Evolutionary conservation across 768 basidiomycete species (phyloP), one percentile per base, ranked within the genome.

Genomic region (Boletus rubropictus): DNA sequence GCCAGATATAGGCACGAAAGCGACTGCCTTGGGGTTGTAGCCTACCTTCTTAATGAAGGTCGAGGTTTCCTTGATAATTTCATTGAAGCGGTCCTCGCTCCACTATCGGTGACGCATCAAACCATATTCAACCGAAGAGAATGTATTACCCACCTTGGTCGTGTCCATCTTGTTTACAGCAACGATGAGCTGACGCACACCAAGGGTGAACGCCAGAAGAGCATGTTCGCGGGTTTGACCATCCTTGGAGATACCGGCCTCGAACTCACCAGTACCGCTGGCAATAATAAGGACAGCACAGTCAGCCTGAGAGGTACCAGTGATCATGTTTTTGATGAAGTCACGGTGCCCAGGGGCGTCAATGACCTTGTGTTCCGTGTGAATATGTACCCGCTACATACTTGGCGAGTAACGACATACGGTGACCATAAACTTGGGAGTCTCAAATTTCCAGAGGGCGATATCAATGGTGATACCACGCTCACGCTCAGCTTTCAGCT

Each of bases 321-420:
- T 99, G 72, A 99, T 99, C 94, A 94, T 96, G 90, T 96, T 99
- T 79, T 99, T 99, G 83, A 99, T 99, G 77, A 99, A 99, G 69
- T 99, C 96, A 84, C 96, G 93, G 73, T 96, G 94, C 68, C 95
- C 95, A 39, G 96, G 96, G 70, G 96, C 96, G 69, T 98, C 96
- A 63, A 98, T 98, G 76, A 99, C 92, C 91, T 89, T 58, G 42
- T 52, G 43, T 40, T 53, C n/a, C 2, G 18, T 8, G 39, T 44
- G 21, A 50, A 47, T 46, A 39, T 41, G 4, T n/a, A 17, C 38
- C 50, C 8, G 18, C 12, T 27, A 15, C 18, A 9, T 20, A 31
- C 18, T 14, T 3, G 18, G 34, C 39, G 40, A 43, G 31, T 18
- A 20, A 39, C 27, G 25, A 76, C 87, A 49, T 71, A 91, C 89